Evolutionary conservation across 78 protist species (phyloP), one percentile per base, ranked within the genome.

Genomic region (Dictyostelium intermedium): DNA sequence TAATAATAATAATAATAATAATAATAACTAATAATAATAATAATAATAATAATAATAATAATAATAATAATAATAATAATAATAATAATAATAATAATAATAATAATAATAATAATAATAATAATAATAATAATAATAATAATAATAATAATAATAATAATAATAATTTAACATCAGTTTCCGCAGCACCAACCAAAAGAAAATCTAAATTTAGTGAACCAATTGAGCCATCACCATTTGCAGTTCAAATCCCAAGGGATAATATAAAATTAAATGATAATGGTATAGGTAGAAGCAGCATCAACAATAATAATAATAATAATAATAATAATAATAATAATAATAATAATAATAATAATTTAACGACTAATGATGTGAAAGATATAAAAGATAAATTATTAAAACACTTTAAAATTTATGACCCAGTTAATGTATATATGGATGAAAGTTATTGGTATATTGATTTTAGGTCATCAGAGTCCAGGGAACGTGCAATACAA

Each of bases 361-460:
- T 16, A 16, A 16, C 23, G 16, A n/a, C 32, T 56, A 56, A 27
- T 23, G 66, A 56, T 56, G 9, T 56, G 10, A 56, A 56, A 56
- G 66, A 50, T 16, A 14, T 50, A 50, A 50, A 35, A 10, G 84
- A 86, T 20, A 86, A 77, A 32, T 39, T 86, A 53, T 41, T 50
- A 53, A 4, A 13, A 39, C 77, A 43, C 1, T 86, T 86, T 60
- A 86, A 80, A 39, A 50, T 53, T 10, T 86, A 32, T 53, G 92
- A 86, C 66, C 92, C 92, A 20, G 39, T 77, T 23, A 77, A 47
- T 56, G 79, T 86, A 3, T 86, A 86, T 37, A 30, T 20, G 23
- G 92, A 86, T 32, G 92, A 86, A 11, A 5, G 2, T 41, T 60
- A 27, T 77, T 86, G 82, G 81, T 86, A 77, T n/a, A 47, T 86